Evolutionary conservation across 257 asterid species (phyloP).

Genomic region (Solanum medicagineum): DNA sequence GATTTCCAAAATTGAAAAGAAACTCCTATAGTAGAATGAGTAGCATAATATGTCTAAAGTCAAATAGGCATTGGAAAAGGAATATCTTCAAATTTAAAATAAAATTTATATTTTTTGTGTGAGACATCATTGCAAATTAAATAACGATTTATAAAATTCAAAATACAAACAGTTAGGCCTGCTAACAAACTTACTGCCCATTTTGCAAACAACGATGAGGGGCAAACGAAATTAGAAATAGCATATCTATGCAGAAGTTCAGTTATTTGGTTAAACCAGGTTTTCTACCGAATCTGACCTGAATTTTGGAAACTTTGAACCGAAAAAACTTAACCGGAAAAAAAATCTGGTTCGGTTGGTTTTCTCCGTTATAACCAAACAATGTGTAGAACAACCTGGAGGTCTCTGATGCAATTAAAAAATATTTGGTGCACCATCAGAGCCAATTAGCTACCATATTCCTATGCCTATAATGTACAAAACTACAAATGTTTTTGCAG

Average conservation of each 20-base stretch:
- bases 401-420: background rate
- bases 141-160: background rate
- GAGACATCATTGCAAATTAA: background rate
- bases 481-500: background rate
- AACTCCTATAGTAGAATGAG: background rate
- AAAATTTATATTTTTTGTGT: background rate
- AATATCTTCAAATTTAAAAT: background rate
- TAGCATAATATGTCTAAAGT: background rate
- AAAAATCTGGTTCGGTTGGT: background rate
- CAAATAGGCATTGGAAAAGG: background rate
- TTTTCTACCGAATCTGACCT: background rate
- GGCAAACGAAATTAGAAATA: background rate
- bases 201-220: background rate
- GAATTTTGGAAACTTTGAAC: background rate
- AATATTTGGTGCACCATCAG: background rate
- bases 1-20: background rate
- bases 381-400: background rate
- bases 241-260: background rate
- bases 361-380: background rate
- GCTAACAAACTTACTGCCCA: background rate
- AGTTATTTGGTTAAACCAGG: background rate
- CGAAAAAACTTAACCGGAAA: background rate
- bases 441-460: background rate
- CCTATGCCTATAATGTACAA: background rate
- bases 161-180: background rate